Evolutionary conservation across 1,284 basidiomycete species (phyloP), one percentile per base, ranked within the genome.

Genomic region (Sparassis latifolia): DNA sequence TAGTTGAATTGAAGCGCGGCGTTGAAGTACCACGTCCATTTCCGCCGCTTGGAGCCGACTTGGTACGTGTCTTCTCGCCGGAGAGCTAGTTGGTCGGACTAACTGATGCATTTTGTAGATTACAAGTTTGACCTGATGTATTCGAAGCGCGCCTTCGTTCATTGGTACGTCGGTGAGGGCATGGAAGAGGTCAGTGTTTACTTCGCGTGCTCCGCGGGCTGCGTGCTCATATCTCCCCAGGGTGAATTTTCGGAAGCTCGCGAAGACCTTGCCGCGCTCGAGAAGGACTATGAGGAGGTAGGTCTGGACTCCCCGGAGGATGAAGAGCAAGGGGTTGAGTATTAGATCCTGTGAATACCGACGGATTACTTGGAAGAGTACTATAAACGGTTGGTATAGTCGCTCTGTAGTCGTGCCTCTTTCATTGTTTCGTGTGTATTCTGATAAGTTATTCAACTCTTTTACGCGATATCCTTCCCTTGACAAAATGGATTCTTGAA

Each of bases 41-140:
- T 91, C 93, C 53, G 80, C 85, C 53, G 96, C 96, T 5, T 98
- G 96, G 96, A 84, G 82, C 60, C 89, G 93, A 61, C 86, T 98
- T 52, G 90, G 81, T 84, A 60, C 49, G 76, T 66, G 3, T 28
- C 29, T 37, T 37, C 7, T 37, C 35, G 35, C 35, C 7, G 7
- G 35, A 37, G 35, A 7, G 35, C 35, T 12, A 12, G 35, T 7
- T 37, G 12, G 6, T 37, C 35, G 1, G 6, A 37, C 35, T 37
- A 37, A 37, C 35, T 12, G 20, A 20, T 20, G 20, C 35, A 12
- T 37, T 42, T 10, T 42, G 1, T 86, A 55, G 92, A 97, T 75
- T 87, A 95, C 80, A 97, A 97, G 75, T 99, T 99, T 70, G 96
- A 99, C 70, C 81, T 99, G 60, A 84, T 99, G 42, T 91, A 91